Percentiles rank a stretch among this genome's conserved stretches.
These are phyloP conservation scores for Fusarium sp. DNA, from an alignment of 2,329 filamentous ascomycete species.

Conservation along the genomic window DNA sequence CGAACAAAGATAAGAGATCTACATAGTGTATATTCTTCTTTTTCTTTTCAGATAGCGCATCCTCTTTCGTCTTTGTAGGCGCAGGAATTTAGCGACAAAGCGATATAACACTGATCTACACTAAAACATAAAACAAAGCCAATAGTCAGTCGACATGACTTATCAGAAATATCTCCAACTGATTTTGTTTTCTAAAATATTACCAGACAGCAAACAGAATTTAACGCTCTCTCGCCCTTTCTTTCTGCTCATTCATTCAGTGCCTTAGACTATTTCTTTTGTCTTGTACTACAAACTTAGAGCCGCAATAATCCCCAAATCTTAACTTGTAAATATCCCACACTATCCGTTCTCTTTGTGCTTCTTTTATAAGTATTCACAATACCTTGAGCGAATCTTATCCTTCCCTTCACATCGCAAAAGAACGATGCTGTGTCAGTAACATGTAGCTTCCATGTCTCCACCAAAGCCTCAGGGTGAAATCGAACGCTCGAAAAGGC, in stretches of 20 bases:
- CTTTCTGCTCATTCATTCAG: not conserved
- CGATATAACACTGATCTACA: not conserved
- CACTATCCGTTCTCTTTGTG: not conserved
- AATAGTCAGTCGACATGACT: not conserved
- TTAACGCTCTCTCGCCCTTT: too few species aligned
- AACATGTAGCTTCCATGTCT: not conserved
- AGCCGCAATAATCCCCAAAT: not conserved
- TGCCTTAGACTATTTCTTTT: not conserved
- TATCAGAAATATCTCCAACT: not conserved
- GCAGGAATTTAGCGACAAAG: not conserved
- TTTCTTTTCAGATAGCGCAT: too few species aligned
- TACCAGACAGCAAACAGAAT: too few species aligned
- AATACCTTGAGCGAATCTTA: accelerated
- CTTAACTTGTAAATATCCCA: not conserved
- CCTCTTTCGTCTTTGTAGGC: not conserved
- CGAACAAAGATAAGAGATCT: too few species aligned
- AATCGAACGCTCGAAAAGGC: not conserved
- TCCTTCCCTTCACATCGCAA: not conserved
- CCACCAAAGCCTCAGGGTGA: not conserved
- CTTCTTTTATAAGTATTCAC: too few species aligned
- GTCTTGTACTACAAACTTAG: not conserved
- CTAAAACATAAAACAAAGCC: not conserved
- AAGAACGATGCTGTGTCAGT: not conserved
- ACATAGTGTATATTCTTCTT: too few species aligned
- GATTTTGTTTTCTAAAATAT: not conserved